These are phyloP conservation scores for Euphorbia lathyris DNA, from an alignment of 345 rosid species.

Conservation along the genomic window DNA sequence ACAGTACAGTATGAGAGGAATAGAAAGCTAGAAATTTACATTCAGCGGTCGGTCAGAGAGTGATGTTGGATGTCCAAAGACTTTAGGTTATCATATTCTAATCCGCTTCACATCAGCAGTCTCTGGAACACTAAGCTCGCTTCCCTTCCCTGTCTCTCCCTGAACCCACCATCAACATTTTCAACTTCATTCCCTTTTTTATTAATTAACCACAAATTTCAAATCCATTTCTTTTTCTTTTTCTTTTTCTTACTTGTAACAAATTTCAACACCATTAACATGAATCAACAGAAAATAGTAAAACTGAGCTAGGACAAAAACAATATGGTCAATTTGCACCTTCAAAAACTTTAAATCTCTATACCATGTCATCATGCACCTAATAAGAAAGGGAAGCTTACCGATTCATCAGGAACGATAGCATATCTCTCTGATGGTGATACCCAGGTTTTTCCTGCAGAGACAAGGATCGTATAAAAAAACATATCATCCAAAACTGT, in stretches of 20 bases:
- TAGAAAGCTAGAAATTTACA: not conserved
- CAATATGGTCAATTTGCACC: no score
- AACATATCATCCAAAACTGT: not conserved
- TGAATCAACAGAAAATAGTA: not conserved
- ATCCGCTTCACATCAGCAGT: conserved; percentile 61
- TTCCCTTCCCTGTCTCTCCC: conserved; percentile 46
- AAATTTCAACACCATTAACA: not conserved
- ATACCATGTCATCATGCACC: not conserved
- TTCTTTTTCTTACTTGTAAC: not conserved
- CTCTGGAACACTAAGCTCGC: conserved; percentile 73
- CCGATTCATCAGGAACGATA: conserved; percentile 83
- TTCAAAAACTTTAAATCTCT: not conserved
- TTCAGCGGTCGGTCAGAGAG: not conserved
- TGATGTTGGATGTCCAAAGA: not conserved
- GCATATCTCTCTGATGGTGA: conserved; percentile 90
- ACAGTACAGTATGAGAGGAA: not conserved
- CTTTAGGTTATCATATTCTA: conserved; percentile 36
- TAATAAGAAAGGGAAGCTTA: conserved; percentile 32
- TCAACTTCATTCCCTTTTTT: no score
- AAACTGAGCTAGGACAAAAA: no score
- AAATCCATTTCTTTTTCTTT: no score
- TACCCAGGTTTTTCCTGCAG: conserved; percentile 81
- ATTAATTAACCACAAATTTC: not conserved
- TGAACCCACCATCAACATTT: conserved; percentile 26
- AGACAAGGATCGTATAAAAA: conserved; percentile 8